These are phyloP conservation scores for Paramarasmius palmivorus DNA, from an alignment of 1,284 basidiomycete genomes.

Conservation along the genomic window DNA sequence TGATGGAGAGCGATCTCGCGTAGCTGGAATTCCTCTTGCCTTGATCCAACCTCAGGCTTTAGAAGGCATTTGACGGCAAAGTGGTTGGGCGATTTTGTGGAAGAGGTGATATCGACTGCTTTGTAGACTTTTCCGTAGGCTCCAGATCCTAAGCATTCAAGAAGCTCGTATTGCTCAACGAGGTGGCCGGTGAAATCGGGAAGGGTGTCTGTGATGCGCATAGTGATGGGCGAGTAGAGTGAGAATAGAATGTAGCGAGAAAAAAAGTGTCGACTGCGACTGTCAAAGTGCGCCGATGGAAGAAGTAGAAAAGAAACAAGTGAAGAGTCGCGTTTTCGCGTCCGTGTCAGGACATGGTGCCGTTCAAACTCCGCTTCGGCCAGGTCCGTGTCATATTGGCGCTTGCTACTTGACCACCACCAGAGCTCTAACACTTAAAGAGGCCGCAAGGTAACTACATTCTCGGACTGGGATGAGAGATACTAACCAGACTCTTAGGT, in stretches of 20 bases:
- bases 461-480: too few species aligned
- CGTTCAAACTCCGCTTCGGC: too few species aligned
- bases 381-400: too few species aligned
- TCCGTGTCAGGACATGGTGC: too few species aligned
- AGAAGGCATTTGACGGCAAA: conserved; percentile 17
- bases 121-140: conserved; percentile 17
- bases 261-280: background rate
- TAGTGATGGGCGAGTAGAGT: background rate
- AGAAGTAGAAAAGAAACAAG: too few species aligned
- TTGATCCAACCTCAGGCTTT: conserved; percentile 5
- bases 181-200: conserved; percentile 9
- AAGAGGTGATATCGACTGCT: conserved; percentile 10
- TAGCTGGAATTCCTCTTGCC: conserved; percentile 12
- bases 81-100: conserved; percentile 4
- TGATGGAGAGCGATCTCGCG: conserved; percentile 42
- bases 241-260: background rate
- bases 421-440: too few species aligned
- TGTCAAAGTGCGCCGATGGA: background rate
- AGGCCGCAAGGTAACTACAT: too few species aligned
- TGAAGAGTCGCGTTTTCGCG: too few species aligned
- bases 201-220: conserved; percentile 6
- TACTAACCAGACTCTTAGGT: too few species aligned
- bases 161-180: conserved; percentile 10
- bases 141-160: conserved; percentile 15
- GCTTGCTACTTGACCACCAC: too few species aligned